Conservation (phyloP, 208 protist species). For the Leishmania amazonensis region DNA sequence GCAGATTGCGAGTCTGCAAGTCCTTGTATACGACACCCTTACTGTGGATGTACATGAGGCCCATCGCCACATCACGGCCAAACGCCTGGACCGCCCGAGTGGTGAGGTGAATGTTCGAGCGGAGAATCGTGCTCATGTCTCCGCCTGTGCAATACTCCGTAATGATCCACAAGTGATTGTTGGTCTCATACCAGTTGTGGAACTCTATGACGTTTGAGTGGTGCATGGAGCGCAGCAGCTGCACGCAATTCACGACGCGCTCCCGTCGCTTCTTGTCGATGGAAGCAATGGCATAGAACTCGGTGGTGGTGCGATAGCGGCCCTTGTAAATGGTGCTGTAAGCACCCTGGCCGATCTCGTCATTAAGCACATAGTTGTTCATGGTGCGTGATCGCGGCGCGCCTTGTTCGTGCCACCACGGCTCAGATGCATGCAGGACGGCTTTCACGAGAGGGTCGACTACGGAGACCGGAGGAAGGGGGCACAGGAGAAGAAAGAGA, state of each 20-base stretch:
- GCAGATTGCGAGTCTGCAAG: slow-evolving; percentile 93
- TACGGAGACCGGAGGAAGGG: not conserved
- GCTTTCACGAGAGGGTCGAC: not conserved
- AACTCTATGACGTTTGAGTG: slow-evolving; percentile 93
- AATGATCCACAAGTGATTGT: slow-evolving; percentile 97
- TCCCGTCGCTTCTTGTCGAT: slow-evolving; percentile 92
- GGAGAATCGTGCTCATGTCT: slow-evolving; percentile 85
- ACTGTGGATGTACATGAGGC: slow-evolving; percentile 92
- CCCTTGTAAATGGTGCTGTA: slow-evolving; percentile 94
- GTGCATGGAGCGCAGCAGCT: slow-evolving; percentile 71
- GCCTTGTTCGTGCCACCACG: not conserved
- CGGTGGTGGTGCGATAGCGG: slow-evolving; percentile 85
- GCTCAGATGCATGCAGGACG: not conserved
- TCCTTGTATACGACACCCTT: slow-evolving; percentile 90
- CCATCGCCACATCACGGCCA: slow-evolving; percentile 81
- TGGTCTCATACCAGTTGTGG: slow-evolving; percentile 96
- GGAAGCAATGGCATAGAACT: slow-evolving; percentile 95
- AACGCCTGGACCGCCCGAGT: slow-evolving; percentile 77
- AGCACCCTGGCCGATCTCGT: slow-evolving; percentile 92
- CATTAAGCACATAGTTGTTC: slow-evolving; percentile 95
- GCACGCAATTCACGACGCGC: slow-evolving; percentile 88
- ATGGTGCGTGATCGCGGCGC: slow-evolving; percentile 41
- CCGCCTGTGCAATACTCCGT: slow-evolving; percentile 94
- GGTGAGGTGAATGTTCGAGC: slow-evolving; percentile 65
- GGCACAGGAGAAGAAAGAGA: not conserved